Base-by-base conservation (phyloP, 768 basidiomycete genomes). In the Xanthoconium purpureum region DNA sequence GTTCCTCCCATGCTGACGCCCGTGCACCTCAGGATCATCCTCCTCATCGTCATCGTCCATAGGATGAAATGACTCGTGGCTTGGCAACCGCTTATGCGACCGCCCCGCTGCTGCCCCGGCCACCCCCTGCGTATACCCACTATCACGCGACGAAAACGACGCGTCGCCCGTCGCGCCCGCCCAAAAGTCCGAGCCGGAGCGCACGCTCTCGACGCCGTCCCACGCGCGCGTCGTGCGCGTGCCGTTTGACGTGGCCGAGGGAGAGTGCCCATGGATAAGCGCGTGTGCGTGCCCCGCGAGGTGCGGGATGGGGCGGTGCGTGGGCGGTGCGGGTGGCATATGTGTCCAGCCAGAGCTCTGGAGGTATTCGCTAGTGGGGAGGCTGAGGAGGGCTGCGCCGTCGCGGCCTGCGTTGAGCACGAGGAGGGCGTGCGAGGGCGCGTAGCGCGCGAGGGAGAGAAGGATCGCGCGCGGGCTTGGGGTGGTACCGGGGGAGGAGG, bases 321-420 rank as follows among this genome's bases (percentile, higher is more conserved):
- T 32, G 1, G 14, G 18, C n/a, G 28, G 35, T 43, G 12, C 12
- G 33, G 45, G 45, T 7, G 47, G 66, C 55, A 69, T 50, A 35
- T 70, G 63, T 2, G 73, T 82, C 89, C 91, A 93, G 2, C 87
- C 85, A 0, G 89, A 90, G 61, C 85, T 85, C 60, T 94, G 91
- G 67, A 91, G 89, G 70, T 93, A 94, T 63, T 94, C 91, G 61
- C 81, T 81, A 0, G 91, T 92, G 0, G 91, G 91, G 8, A 93
- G 71, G 15, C 88, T 90, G 52, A 93, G 79, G 5, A 89, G 84
- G 0, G 91, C 91, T 1, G 87, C 88, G 12, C 91, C 91, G 47
- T 89, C 87, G 24, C 78, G 75, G 7, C 90, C 90, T 81, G 91
- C 92, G 63, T 92, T 77, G 3, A 86, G 89, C 28, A 94, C 80